Conservation (phyloP, 306 rosid genomes). For the Prunus mume region DNA sequence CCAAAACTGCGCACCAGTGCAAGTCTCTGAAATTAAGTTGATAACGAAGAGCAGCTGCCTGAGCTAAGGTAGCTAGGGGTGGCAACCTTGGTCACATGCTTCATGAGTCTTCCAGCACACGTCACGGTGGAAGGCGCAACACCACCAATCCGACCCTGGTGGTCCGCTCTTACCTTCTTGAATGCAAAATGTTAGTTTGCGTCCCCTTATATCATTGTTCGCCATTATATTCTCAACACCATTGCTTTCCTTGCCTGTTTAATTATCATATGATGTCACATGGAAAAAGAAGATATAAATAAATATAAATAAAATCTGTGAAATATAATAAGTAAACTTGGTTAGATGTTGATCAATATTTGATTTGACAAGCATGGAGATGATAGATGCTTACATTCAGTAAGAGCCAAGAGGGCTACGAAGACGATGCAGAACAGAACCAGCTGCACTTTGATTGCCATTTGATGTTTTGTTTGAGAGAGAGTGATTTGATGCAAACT, state of each 20-base stretch:
- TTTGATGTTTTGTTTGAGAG: neutral
- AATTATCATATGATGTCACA: neutral
- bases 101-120: too few species aligned
- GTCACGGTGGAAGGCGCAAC: too few species aligned
- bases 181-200: too few species aligned
- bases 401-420: neutral
- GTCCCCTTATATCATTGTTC: too few species aligned
- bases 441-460: conserved; percentile 2
- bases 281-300: neutral
- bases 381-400: neutral
- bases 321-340: neutral
- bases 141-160: too few species aligned
- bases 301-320: neutral
- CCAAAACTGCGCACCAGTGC: too few species aligned
- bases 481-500: neutral
- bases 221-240: too few species aligned
- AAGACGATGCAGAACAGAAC: neutral
- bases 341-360: neutral
- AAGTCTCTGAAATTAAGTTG: too few species aligned
- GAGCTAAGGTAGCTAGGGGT: too few species aligned
- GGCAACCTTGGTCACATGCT: too few species aligned
- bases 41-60: too few species aligned
- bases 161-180: too few species aligned
- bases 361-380: neutral
- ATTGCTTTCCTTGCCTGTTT: neutral